Conservation (phyloP, 2,329 filamentous ascomycete species). For the Penicillium sp. region DNA sequence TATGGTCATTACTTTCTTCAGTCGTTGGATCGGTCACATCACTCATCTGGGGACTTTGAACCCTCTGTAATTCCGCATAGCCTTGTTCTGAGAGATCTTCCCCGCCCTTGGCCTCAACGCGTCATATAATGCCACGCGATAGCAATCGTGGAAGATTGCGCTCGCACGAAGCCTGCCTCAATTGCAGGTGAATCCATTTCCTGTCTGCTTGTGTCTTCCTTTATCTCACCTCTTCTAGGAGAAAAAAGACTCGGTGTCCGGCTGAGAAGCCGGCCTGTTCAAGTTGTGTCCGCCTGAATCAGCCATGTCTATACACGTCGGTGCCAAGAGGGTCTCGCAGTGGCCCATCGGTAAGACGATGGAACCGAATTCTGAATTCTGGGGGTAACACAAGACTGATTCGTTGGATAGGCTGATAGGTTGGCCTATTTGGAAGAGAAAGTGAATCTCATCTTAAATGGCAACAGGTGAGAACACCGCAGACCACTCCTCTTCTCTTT, state of each 20-base stretch:
- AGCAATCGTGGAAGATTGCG: constrained; percentile 32
- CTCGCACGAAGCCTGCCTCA: constrained; percentile 41
- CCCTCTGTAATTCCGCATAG: neutral
- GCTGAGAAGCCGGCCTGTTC: constrained; percentile 54
- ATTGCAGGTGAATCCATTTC: constrained; percentile 45
- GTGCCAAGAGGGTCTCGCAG: constrained; percentile 38
- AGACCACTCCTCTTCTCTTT: neutral
- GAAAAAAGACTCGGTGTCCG: constrained; percentile 54
- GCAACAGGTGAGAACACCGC: constrained; percentile 34
- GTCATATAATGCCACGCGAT: constrained; percentile 30
- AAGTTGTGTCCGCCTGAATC: constrained; percentile 50
- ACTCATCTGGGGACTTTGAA: neutral
- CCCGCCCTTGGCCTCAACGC: constrained; percentile 1
- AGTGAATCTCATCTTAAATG: constrained; percentile 51
- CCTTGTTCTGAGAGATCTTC: neutral
- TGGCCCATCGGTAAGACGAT: constrained; percentile 45
- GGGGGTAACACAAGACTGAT: constrained; percentile 2
- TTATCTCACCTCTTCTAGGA: constrained; percentile 28
- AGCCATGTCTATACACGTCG: constrained; percentile 48
- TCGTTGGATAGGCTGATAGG: constrained; percentile 47
- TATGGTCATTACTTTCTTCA: neutral
- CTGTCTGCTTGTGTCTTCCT: neutral
- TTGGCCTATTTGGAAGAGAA: constrained; percentile 54
- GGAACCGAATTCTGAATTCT: no score
- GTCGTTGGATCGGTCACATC: neutral